These are phyloP conservation scores for Hepatocystis sp. DNA, from an alignment of 169 alveolate genomes.

Conservation along the genomic window DNA sequence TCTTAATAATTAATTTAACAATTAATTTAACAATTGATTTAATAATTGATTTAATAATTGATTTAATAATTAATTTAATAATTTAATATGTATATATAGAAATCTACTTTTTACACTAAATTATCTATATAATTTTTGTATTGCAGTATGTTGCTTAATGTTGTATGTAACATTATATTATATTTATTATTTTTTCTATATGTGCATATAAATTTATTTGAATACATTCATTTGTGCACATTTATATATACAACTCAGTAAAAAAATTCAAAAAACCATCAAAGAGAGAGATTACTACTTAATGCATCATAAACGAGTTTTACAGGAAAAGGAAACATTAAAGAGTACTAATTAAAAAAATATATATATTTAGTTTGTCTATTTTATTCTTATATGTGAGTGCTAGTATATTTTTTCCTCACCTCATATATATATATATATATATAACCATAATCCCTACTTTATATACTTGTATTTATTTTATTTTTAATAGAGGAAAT, in stretches of 20 bases:
- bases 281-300: conserved; percentile 74
- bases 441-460: conserved; percentile 6
- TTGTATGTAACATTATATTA: conserved; percentile 4
- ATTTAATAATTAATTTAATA: no score
- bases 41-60: no score
- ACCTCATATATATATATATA: conserved; percentile 21
- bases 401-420: no score
- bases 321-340: conserved; percentile 71
- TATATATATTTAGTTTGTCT: conserved; percentile 1
- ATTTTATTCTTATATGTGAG: conserved; percentile 9
- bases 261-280: conserved; percentile 66
- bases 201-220: no score
- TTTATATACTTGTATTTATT: conserved; percentile 36
- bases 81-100: no score
- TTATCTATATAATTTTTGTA: background rate
- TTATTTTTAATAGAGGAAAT: conserved; percentile 67
- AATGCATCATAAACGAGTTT: conserved; percentile 74
- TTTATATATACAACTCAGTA: no score
- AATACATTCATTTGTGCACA: no score
- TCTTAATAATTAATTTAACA: no score
- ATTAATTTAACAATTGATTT: no score
- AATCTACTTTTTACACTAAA: no score
- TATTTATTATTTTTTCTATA: conserved; percentile 6
- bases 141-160: background rate
- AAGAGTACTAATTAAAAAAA: conserved; percentile 35